These are phyloP conservation scores for Pseudogymnoascus verrucosus DNA, from an alignment of 2,329 filamentous ascomycete species.

Conservation along the genomic window DNA sequence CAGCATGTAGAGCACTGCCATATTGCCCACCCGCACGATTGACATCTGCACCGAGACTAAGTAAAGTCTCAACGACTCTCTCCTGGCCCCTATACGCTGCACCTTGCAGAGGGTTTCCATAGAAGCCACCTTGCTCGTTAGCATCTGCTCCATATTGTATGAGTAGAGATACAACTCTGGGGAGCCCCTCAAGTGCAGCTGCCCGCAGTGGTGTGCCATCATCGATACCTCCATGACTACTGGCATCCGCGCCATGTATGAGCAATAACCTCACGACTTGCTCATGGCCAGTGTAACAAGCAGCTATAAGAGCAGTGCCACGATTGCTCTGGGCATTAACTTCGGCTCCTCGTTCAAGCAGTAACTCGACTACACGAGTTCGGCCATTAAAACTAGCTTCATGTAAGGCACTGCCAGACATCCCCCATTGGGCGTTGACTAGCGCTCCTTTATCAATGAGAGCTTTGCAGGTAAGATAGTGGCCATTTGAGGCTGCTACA, in stretches of 20 bases:
- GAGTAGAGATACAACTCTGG: not conserved
- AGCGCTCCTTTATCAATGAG: not conserved
- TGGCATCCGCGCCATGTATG: not conserved
- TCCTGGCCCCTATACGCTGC: not conserved
- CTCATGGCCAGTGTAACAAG: not conserved
- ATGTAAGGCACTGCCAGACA: not conserved
- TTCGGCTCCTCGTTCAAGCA: slow-evolving; percentile 17
- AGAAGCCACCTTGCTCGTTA: not conserved
- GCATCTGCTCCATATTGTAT: not conserved
- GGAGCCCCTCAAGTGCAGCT: not conserved
- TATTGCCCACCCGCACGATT: not conserved
- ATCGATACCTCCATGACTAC: not conserved
- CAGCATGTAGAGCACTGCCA: slow-evolving; percentile 1
- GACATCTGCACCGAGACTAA: not conserved
- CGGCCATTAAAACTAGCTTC: not conserved
- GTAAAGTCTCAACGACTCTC: not conserved
- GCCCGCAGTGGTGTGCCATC: not conserved
- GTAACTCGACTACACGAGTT: slow-evolving; percentile 13
- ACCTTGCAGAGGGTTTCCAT: not conserved
- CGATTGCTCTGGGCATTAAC: not conserved
- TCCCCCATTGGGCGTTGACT: not conserved
- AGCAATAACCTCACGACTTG: not conserved
- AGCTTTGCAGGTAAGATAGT: not conserved
- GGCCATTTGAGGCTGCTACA: not conserved
- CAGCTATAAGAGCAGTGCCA: not conserved